Base-by-base conservation (phyloP, 164 flowering plant species). In the Cinnamomum micranthum region DNA sequence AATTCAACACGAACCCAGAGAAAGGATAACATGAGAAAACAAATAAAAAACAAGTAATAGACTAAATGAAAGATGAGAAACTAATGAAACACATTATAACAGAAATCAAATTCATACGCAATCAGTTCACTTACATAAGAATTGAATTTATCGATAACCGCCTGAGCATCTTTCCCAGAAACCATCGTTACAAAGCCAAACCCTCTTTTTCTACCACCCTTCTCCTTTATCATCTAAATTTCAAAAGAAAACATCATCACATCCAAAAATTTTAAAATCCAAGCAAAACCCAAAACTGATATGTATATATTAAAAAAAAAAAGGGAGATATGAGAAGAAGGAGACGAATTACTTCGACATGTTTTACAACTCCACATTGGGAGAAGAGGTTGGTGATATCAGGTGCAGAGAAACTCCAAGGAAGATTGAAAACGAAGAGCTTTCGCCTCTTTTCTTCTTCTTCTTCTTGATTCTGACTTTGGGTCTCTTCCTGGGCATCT, bases 121-220 rank as follows among this genome's bases (percentile, higher is more conserved):
- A 13, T n/a, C 50, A 70, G 23, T 15, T 20, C 51, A 50, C 91
- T 87, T 82, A 92, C 98, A 73, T 71, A 78, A 50, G 89, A 81
- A 74, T 89, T 83, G 68, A 88, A 85, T 71, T 92, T 92, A 3
- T 90, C 91, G 41, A 92, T 51, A 4, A 77, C 94, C 65, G 90
- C 88, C 73, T 80, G 85, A 74, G 97, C 94, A 74, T 85, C 92
- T 59, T 88, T 95, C 2, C 76, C 84, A 19, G 94, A 76, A 73
- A 77, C 79, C 97, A 95, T 88, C 6, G 94, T 91, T 25, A 95
- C 87, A 76, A 92, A 92, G 2, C 91, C 95, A 77, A 78, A 95
- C 12, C 97, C 94, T 76, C 88, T 85, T 82, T 77, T 85, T 77
- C 59, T 91, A 76, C 97, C 97, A 85, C 87, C 79, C 55, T 87